Base-by-base conservation (phyloP, 805 yeast genomes). In the Saturnispora ahearnii region DNA sequence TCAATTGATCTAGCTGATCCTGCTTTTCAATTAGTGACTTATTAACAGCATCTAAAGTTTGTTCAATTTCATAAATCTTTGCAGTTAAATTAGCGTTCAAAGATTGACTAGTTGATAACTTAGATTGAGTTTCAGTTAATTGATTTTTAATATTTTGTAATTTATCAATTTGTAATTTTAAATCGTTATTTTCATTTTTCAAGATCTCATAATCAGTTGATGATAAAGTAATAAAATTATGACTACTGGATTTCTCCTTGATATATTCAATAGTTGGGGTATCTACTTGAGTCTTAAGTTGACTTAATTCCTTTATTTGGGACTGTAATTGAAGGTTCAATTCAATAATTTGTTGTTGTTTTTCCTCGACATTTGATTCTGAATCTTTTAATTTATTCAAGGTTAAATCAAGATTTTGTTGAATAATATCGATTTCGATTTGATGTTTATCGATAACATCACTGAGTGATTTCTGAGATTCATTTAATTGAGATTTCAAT, bases 191-290 rank as follows among this genome's bases (percentile, higher is more conserved):
- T 5, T 28, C n/a, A 11, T 5, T 28, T 37, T 44, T 4, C 10
- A 12, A 15, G 32, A n/a, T 11, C n/a, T 48, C 22, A 37, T 49
- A 51, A 15, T 51, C 54, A 4, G 44, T 41, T 21, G 44, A 24
- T 21, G 61, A 53, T 22, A 60, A 26, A 3, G 53, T 45, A 13
- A 55, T 53, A 13, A 49, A 44, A 6, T 49, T 51, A 36, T 48
- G 52, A 5, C 18, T 13, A 15, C 34, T 28, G 32, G 54, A 42
- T 48, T 59, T 44, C 15, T 48, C 26, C 51, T 49, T 50, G 45
- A 56, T 28, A 48, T 56, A 50, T 43, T 57, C 54, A 22, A 33
- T 45, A 41, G 47, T 56, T 30, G 62, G 58, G 12, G 48, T 51
- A 31, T 54, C 53, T 24, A 24, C 31, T 46, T 40, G 34, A 5